A percentile compares a stretch with the other conserved stretches of the same genome.
phyloP scores from a whole-genome alignment of 441 rosid species.

The Manihot esculenta region DNA sequence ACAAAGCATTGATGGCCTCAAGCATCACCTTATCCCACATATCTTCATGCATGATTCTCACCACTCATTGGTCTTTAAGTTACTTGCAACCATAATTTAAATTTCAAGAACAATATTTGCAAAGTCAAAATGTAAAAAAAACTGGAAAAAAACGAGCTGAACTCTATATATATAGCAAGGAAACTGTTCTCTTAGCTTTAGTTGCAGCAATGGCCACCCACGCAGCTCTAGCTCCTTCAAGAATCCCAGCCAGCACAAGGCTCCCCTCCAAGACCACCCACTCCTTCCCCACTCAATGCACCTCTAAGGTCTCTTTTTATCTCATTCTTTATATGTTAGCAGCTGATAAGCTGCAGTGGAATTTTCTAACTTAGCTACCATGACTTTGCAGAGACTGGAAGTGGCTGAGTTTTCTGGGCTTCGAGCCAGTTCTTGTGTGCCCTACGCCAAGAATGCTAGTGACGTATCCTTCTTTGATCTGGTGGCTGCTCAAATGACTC shows the following conservation, averaged over 20 bases:
- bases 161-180: slow-evolving; percentile 28
- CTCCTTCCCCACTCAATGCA: slow-evolving; percentile 75
- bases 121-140: not conserved
- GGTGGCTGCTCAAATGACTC: slow-evolving; percentile 65
- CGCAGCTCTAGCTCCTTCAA: slow-evolving; percentile 86
- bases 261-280: slow-evolving; percentile 55
- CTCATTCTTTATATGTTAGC: not conserved
- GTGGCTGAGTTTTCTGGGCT: slow-evolving; percentile 81
- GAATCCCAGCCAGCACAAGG: slow-evolving; percentile 61
- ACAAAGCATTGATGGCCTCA: slow-evolving; percentile 7
- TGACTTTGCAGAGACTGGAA: slow-evolving; percentile 59
- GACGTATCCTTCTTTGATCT: slow-evolving; percentile 71
- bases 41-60: slow-evolving; percentile 34
- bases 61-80: slow-evolving; percentile 53
- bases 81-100: slow-evolving; percentile 45
- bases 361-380: not conserved
- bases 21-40: slow-evolving; percentile 48
- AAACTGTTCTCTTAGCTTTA: slow-evolving; percentile 25
- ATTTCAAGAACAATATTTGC: not conserved
- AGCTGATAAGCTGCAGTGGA: not conserved
- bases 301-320: slow-evolving; percentile 48
- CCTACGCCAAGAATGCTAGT: slow-evolving; percentile 35
- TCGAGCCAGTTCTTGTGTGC: slow-evolving; percentile 44
- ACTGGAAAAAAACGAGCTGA: slow-evolving; percentile 8
- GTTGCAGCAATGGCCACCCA: slow-evolving; percentile 81